Evolutionary conservation across 192 early-diverging fungal genomes (phyloP).

Genomic region (Rhizophagus sp.): DNA sequence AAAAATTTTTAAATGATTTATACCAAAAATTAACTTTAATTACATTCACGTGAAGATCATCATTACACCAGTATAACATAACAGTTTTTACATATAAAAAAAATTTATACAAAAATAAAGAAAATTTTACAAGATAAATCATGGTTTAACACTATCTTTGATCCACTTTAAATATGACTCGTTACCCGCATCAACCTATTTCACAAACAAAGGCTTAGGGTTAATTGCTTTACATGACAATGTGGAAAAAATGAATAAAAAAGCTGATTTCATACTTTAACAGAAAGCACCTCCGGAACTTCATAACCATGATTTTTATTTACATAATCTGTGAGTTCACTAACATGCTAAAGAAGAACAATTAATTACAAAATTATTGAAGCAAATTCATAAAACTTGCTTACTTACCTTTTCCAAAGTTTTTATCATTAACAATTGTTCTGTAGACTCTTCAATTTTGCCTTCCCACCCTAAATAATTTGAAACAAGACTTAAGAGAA

Average conservation of each 20-base stretch:
- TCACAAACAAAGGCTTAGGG: not conserved
- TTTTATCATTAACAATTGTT: conserved; percentile 13
- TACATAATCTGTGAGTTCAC: conserved; percentile 23
- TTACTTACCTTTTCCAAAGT: not conserved
- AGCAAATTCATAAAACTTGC: not conserved
- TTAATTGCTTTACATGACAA: not conserved
- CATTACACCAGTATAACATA: too few relatives aligned
- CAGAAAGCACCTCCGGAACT: conserved; percentile 13
- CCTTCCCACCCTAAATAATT: conserved; percentile 15
- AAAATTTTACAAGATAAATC: too few relatives aligned
- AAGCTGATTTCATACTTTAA: conserved; percentile 2
- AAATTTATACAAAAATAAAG: too few relatives aligned
- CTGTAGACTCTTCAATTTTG: conserved; percentile 14
- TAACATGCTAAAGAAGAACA: not conserved
- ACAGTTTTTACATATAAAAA: too few relatives aligned
- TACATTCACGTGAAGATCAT: too few relatives aligned
- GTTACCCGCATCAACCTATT: not conserved
- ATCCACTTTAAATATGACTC: not conserved
- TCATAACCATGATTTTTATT: conserved; percentile 20
- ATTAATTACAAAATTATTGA: not conserved
- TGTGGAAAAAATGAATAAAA: not conserved
- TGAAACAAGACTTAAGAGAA: not conserved
- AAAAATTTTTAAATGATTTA: too few relatives aligned
- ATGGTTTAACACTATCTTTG: too few relatives aligned
- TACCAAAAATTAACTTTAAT: too few relatives aligned